Conservation (phyloP, 2,329 filamentous ascomycete species). For the Colletotrichum sp. region DNA sequence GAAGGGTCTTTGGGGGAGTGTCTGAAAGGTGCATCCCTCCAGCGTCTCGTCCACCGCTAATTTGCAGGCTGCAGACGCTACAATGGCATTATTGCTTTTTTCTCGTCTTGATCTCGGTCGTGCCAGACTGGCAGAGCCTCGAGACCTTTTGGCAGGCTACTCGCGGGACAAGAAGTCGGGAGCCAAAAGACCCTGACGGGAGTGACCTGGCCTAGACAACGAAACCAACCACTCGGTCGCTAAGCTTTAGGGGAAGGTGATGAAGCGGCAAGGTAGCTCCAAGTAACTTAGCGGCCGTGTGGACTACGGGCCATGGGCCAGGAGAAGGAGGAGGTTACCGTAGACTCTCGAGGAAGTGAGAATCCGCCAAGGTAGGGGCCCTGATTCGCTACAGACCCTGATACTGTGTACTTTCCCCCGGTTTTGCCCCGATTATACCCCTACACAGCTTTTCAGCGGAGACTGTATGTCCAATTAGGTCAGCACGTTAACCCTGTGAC, state of each 20-base stretch:
- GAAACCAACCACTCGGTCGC: neutral
- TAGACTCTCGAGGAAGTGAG: no score
- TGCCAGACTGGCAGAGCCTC: neutral
- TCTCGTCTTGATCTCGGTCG: neutral
- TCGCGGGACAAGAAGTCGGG: neutral
- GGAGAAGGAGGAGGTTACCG: neutral
- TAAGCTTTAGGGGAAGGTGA: slow-evolving; percentile 1
- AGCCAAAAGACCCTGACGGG: neutral
- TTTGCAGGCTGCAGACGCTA: slow-evolving; percentile 2
- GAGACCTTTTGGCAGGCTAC: neutral
- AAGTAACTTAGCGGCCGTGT: neutral
- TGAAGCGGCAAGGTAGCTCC: neutral
- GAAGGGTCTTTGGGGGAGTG: neutral
- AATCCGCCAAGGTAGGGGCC: no score
- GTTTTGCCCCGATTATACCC: no score
- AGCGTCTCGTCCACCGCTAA: slow-evolving; percentile 5
- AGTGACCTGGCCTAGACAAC: neutral
- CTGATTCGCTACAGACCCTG: no score
- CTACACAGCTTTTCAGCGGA: no score
- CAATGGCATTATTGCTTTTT: slow-evolving; percentile 5
- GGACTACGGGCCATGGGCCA: neutral
- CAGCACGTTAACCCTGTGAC: no score
- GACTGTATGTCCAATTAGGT: no score
- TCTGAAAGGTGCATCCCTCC: slow-evolving; percentile 6
- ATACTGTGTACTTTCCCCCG: no score